These are phyloP conservation scores for Curvularia hawaiiensis DNA, from an alignment of 2,329 filamentous ascomycete species.

Conservation along the genomic window DNA sequence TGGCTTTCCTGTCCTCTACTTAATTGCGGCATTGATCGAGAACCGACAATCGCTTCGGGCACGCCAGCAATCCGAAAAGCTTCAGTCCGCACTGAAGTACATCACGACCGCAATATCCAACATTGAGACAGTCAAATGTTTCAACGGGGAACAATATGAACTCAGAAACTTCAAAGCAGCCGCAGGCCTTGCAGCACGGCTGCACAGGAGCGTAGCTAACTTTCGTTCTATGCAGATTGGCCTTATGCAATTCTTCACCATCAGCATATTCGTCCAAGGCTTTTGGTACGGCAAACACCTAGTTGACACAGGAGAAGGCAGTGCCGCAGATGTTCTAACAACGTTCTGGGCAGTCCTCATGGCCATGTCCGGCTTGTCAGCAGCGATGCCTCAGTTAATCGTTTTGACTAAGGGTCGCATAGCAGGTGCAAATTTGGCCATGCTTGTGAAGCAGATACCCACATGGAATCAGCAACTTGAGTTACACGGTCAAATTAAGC, in stretches of 20 bases:
- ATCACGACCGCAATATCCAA: slow-evolving; percentile 71
- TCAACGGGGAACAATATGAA: slow-evolving; percentile 76
- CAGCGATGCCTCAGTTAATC: slow-evolving; percentile 76
- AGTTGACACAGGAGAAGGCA: slow-evolving; percentile 63
- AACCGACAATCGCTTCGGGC: slow-evolving; percentile 68
- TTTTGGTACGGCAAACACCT: slow-evolving; percentile 86
- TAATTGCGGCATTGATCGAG: slow-evolving; percentile 65
- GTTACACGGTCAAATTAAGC: slow-evolving; percentile 25
- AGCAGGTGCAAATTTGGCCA: slow-evolving; percentile 68
- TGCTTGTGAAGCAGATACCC: slow-evolving; percentile 48
- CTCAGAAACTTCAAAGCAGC: slow-evolving; percentile 65
- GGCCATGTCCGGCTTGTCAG: slow-evolving; percentile 75
- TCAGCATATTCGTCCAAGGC: slow-evolving; percentile 81
- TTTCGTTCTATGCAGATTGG: slow-evolving; percentile 74
- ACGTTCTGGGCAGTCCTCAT: slow-evolving; percentile 84
- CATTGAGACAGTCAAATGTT: slow-evolving; percentile 87
- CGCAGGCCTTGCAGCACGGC: slow-evolving; percentile 62
- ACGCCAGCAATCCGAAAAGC: slow-evolving; percentile 68
- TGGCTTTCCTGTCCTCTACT: slow-evolving; percentile 70
- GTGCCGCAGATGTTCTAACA: slow-evolving; percentile 73
- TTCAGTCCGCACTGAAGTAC: slow-evolving; percentile 73
- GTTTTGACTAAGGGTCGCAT: slow-evolving; percentile 79
- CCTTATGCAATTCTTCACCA: slow-evolving; percentile 73
- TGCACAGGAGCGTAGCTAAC: slow-evolving; percentile 71
- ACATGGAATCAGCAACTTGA: slow-evolving; percentile 24